Evolutionary conservation across 495 filamentous ascomycete species (phyloP).

Genomic region (Aspergillus conjunctus): DNA sequence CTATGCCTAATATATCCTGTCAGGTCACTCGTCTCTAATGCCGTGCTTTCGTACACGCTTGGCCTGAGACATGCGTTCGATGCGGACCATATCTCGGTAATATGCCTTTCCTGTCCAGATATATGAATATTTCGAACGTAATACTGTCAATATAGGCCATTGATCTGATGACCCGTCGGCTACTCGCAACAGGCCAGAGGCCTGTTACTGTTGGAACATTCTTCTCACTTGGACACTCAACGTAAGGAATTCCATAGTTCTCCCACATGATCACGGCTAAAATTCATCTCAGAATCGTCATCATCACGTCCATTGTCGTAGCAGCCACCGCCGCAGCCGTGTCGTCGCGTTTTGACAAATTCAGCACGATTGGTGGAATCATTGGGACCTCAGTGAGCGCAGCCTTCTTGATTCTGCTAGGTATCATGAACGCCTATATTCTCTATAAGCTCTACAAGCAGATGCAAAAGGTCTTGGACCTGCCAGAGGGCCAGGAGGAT

Average conservation of each 20-base stretch:
- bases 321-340: conserved; percentile 86
- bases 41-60: conserved; percentile 83
- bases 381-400: conserved; percentile 81
- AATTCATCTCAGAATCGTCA: conserved; percentile 61
- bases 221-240: conserved; percentile 91
- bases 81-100: conserved; percentile 88
- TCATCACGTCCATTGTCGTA: conserved; percentile 88
- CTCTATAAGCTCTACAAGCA: conserved; percentile 71
- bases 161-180: conserved; percentile 88
- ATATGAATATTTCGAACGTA: conserved; percentile 4
- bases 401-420: conserved; percentile 77
- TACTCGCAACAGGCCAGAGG: conserved; percentile 82
- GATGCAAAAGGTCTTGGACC: conserved; percentile 60
- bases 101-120: background rate
- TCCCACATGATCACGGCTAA: background rate
- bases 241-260: conserved; percentile 44
- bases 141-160: conserved; percentile 61
- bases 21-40: conserved; percentile 70
- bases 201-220: conserved; percentile 96
- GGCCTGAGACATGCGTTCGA: conserved; percentile 93
- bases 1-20: background rate
- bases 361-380: conserved; percentile 81
- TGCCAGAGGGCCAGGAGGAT: conserved; percentile 54
- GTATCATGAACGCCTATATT: conserved; percentile 84
- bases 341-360: conserved; percentile 73